Evolutionary conservation across 768 basidiomycete genomes (phyloP), one percentile per base, ranked within the genome.

Genomic region (Tylopilus sp.): DNA sequence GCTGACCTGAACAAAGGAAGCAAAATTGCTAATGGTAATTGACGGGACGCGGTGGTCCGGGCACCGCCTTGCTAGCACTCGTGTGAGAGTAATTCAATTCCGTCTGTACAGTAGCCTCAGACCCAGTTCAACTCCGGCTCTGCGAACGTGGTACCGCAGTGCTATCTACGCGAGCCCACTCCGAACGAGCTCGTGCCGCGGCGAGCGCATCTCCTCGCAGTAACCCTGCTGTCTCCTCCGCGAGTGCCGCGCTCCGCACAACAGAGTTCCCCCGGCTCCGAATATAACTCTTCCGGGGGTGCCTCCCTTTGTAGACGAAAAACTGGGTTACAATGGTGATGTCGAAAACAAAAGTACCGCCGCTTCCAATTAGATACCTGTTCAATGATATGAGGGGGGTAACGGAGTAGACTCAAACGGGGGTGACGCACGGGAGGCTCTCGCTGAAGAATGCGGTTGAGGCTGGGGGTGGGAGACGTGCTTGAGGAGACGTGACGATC

Each of bases 271-370:
- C 61, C 38, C 67, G 62, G 44, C 60, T 58, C 26, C 65, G 69
- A 33, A 61, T 56, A 44, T 42, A 55, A 7, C 48, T 37, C 30
- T 48, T 53, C 52, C 78, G 74, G 29, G 73, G 77, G 33, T 67
- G 74, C 45, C 69, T 75, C 25, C 76, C 75, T 45, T 80, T 79
- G 69, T 98, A 98, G 21, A 94, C 73, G 61, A 87, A 78, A 21
- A 86, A 86, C 71, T 99, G 97, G 11, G 79, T 68, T 49, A 98
- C 85, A 64, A 99, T 98, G 6, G 88, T 88, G 29, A 98, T 72
- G 67, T 99, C 97, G 68, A 98, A 98, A 59, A 92, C 71, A 17
- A 98, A 81, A 1, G 96, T 98, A 3, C 97, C 97, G 36, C 82
- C 94, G 53, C 91, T 93, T 30, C 96, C 96, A 2, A 98, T 74